phyloP scores from a whole-genome alignment of 371 early-diverging fungal genomes.

The Funneliformis caledonium region DNA sequence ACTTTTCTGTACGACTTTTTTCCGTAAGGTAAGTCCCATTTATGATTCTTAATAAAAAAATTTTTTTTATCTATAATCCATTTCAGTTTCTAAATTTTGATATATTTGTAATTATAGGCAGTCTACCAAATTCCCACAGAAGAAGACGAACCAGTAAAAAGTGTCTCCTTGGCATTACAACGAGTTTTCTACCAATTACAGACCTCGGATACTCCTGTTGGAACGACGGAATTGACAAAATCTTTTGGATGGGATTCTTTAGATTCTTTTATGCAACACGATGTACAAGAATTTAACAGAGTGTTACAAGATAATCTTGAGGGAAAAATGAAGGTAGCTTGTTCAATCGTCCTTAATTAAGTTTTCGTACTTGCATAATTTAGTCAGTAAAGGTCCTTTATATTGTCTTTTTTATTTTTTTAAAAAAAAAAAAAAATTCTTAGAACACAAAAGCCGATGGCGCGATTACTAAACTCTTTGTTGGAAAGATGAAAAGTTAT shows the following conservation, averaged over 20 bases:
- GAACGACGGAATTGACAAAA: slow-evolving; percentile 92
- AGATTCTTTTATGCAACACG: slow-evolving; percentile 97
- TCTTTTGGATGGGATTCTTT: slow-evolving; percentile 97
- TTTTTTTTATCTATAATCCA: neutral
- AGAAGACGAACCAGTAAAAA: slow-evolving; percentile 81
- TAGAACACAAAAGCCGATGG: slow-evolving; percentile 91
- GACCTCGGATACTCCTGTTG: slow-evolving; percentile 68
- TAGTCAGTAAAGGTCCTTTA: neutral
- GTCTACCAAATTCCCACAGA: slow-evolving; percentile 91
- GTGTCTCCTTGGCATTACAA: slow-evolving; percentile 92
- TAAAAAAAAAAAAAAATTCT: too few relatives aligned
- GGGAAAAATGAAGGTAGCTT: slow-evolving; percentile 85
- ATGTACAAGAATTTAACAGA: slow-evolving; percentile 97
- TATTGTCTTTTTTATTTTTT: neutral
- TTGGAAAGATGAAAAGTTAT: slow-evolving; percentile 95
- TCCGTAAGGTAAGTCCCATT: slow-evolving; percentile 66
- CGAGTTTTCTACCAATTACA: slow-evolving; percentile 94
- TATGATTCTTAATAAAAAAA: neutral
- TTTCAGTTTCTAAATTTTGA: neutral
- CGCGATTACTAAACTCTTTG: slow-evolving; percentile 87
- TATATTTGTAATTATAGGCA: slow-evolving; percentile 50
- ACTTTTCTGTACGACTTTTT: slow-evolving; percentile 94
- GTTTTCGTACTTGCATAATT: too few relatives aligned
- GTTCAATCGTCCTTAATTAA: neutral
- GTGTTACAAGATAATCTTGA: slow-evolving; percentile 96